A percentile compares a stretch with the other conserved stretches of the same genome.
Conservation (phyloP, 768 basidiomycete species). For the Boletellus sp. region DNA sequence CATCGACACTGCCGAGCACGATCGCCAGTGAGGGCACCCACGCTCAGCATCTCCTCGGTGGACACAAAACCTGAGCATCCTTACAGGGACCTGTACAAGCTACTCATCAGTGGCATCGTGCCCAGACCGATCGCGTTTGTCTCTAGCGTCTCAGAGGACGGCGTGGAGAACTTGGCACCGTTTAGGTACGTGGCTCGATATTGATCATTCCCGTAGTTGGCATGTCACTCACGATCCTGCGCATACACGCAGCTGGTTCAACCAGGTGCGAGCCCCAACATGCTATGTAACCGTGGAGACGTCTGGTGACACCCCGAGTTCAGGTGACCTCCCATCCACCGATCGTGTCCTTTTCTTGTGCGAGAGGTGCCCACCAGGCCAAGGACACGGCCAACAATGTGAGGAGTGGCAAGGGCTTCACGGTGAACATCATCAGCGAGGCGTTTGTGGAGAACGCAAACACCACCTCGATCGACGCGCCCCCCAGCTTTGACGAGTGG, state of each 20-base stretch:
- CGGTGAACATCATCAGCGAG: conserved; percentile 57
- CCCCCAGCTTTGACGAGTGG: conserved; percentile 40
- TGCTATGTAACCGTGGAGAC: background rate
- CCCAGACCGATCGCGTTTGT: conserved; percentile 48
- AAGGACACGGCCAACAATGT: conserved; percentile 50
- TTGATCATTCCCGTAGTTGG: no score
- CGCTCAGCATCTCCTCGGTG: background rate
- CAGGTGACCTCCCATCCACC: conserved; percentile 24
- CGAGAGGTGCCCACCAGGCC: conserved; percentile 13
- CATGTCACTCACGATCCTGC: no score
- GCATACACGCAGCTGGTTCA: conserved; percentile 24
- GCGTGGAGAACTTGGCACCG: conserved; percentile 40
- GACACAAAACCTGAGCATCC: background rate
- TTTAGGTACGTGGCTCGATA: conserved; percentile 31
- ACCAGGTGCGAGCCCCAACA: conserved; percentile 15
- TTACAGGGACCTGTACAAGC: conserved; percentile 28
- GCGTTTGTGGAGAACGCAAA: conserved; percentile 41
- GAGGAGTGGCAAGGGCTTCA: conserved; percentile 44
- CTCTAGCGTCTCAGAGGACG: conserved; percentile 33
- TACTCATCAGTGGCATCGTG: conserved; percentile 37
- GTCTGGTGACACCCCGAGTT: background rate
- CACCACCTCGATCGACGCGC: conserved; percentile 35
- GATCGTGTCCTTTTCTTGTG: conserved; percentile 37
- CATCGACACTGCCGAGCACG: conserved; percentile 30
- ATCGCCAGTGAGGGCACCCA: conserved; percentile 21